Evolutionary conservation across 2,329 filamentous ascomycete species (phyloP), one percentile per base, ranked within the genome.

Genomic region (Tolypocladium tropicale): DNA sequence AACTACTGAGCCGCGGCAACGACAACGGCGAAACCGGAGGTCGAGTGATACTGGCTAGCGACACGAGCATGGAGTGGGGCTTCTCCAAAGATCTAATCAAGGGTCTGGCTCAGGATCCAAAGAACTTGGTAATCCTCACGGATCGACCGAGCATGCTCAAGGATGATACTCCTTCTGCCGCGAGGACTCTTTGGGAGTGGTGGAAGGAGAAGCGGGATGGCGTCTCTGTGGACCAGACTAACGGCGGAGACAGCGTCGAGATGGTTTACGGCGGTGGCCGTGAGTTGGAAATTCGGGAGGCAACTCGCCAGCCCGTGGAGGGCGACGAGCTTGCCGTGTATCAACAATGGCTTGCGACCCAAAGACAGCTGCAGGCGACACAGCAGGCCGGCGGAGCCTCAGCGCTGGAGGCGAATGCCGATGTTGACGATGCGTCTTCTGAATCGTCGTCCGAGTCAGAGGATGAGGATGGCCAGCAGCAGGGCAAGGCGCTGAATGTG

Each of bases 1-100:
- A 84, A 63, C 78, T 94, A 57, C 74, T 78, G 62, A 84, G 66
- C 64, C 78, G 72, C 32, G 68, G 65, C 28, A 64, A 64, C 1
- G 76, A 76, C 9, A 76, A 71, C 34, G 67, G 73, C 48, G 67
- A 73, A 58, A 64, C 76, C 6, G 65, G 71, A 41, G 83, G 83
- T 6, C 82, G 85, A 54, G 91, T 99, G 18, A 94, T 99, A 53
- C 77, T 99, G 56, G 92, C 94, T 3, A 96, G 90, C 63, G 93
- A 97, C 68, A 82, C 85, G 4, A 95, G 89, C 33, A 74, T 97
- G 23, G 90, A 96, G 64, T 99, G 94, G 94, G 94, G 94, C 0
- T 95, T 96, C 66, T 95, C 94, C 0, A 90, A 88, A 64, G 85
- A 93, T 54, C 78, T 92, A 0, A 74, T 99, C 52, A 84, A 82